Evolutionary conservation across 306 rosid genomes (phyloP).

Genomic region (Trichosanthes cucumerina): DNA sequence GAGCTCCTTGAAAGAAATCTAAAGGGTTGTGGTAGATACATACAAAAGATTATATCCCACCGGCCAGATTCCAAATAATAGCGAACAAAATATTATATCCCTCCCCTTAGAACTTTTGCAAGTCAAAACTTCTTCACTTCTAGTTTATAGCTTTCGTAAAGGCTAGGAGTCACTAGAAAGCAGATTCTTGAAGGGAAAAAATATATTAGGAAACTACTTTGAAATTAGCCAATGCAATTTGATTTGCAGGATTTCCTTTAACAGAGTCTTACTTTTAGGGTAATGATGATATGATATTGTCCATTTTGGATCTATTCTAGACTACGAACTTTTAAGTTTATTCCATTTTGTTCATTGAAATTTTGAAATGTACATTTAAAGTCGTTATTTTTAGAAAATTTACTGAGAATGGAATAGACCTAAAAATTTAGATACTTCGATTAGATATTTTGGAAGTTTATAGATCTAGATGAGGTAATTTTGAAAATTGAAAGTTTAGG

Average conservation of each 20-base stretch:
- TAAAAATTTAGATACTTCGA: no score
- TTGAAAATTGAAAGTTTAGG: not conserved
- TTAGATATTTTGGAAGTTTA: no score
- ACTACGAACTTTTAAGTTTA: not conserved
- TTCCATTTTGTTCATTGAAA: not conserved
- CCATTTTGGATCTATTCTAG: not conserved
- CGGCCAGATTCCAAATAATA: not conserved
- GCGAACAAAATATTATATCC: slow-evolving; percentile 2
- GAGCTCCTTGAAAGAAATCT: not conserved
- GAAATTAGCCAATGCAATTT: not conserved
- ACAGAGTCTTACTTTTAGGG: not conserved
- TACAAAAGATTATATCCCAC: not conserved
- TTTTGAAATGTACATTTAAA: not conserved
- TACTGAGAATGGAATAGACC: no score
- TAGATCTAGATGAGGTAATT: no score
- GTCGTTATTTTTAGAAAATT: not conserved
- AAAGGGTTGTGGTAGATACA: not conserved
- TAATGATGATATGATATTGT: not conserved
- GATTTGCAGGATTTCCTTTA: not conserved
- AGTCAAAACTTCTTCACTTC: not conserved
- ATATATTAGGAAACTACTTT: not conserved
- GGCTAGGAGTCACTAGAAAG: not conserved
- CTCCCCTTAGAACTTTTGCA: not conserved
- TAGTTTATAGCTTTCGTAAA: not conserved
- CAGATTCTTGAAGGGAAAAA: not conserved